Conservation (phyloP, 1,284 basidiomycete genomes). For the Heterobasidion occidentale region DNA sequence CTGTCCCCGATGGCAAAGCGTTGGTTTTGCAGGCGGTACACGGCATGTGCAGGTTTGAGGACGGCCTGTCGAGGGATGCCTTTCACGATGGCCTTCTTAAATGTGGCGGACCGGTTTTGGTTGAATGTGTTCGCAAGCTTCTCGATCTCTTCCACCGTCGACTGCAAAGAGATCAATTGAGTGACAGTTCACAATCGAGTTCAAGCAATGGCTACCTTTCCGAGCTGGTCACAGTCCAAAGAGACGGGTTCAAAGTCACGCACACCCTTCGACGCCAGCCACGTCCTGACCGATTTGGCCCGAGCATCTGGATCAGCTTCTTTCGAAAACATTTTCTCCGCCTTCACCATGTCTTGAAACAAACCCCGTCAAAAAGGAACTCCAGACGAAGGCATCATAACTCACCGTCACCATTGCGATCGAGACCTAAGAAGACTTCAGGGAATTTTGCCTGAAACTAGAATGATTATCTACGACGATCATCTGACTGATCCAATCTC, state of each 20-base stretch:
- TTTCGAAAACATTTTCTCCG: conserved; percentile 66
- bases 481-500: conserved; percentile 8
- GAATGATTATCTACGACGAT: neutral
- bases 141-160: conserved; percentile 76
- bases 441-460: conserved; percentile 59
- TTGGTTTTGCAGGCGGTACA: conserved; percentile 88
- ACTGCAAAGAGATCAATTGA: conserved; percentile 29
- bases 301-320: conserved; percentile 58
- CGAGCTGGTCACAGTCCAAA: conserved; percentile 86
- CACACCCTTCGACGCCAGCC: conserved; percentile 85
- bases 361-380: conserved; percentile 1
- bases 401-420: conserved; percentile 63
- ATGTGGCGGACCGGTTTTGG: conserved; percentile 48
- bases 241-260: conserved; percentile 90
- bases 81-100: conserved; percentile 89
- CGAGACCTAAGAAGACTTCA: conserved; percentile 69
- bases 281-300: conserved; percentile 74
- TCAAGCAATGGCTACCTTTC: conserved; percentile 48
- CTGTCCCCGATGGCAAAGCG: conserved; percentile 91
- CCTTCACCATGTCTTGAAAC: conserved; percentile 59
- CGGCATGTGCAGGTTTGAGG: conserved; percentile 87
- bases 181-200: conserved; percentile 3
- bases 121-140: conserved; percentile 63
- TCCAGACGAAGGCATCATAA: neutral
- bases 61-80: conserved; percentile 92